A percentile compares a stretch with the other conserved stretches of the same genome.
These are phyloP conservation scores for Fonsecaea pedrosoi DNA, from an alignment of 2,329 filamentous ascomycete genomes.

Conservation along the genomic window DNA sequence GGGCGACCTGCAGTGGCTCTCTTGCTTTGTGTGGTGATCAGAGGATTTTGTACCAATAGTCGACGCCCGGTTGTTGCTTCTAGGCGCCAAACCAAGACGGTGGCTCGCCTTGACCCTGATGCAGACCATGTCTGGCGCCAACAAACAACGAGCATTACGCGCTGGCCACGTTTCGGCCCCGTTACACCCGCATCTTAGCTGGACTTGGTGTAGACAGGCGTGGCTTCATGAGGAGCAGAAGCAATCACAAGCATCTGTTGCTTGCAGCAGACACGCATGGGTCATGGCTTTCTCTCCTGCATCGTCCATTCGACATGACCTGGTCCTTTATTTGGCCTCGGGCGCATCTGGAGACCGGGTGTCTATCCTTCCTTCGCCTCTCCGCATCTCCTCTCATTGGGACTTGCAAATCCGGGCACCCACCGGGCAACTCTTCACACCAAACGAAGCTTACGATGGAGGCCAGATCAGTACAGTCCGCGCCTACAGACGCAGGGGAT, in stretches of 20 bases:
- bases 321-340: not conserved
- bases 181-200: not conserved
- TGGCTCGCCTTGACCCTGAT: not conserved
- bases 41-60: not conserved
- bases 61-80: not conserved
- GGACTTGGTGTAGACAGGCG: not conserved
- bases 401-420: not conserved
- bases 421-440: not conserved
- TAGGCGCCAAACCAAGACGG: not conserved
- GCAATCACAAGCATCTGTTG: not conserved
- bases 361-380: not conserved
- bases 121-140: not conserved
- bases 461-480: not conserved
- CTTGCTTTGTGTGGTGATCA: not conserved
- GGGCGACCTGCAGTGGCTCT: not conserved
- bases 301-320: not conserved
- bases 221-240: not conserved
- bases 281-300: too few species aligned
- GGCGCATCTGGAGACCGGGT: not conserved
- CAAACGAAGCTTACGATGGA: not conserved
- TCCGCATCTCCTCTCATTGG: not conserved
- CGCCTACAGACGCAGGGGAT: not conserved
- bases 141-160: not conserved
- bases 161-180: constrained; percentile 3
- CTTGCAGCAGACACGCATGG: not conserved